Percentiles rank a stretch among this genome's conserved stretches.
Evolutionary conservation across 257 asterid species (phyloP).

Genomic region (Solanum stenotomum): DNA sequence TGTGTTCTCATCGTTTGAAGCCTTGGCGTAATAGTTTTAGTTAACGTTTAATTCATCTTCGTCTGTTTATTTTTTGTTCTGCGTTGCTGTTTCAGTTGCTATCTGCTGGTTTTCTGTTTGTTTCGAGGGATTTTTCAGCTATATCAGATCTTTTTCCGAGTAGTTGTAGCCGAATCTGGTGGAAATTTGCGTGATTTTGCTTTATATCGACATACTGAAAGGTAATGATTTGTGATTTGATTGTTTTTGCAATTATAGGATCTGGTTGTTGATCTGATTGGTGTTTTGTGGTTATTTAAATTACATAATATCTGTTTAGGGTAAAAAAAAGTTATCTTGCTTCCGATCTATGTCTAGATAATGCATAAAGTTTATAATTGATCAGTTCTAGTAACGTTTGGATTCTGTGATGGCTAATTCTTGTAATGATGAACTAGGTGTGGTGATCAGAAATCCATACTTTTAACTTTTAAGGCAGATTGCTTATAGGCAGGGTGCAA

Average conservation of each 20-base stretch:
- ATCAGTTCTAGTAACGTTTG: no score
- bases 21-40: conserved; percentile 66
- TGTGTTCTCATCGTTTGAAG: conserved; percentile 66
- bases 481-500: not conserved
- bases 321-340: no score
- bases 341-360: not conserved
- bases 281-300: not conserved
- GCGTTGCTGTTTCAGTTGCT: conserved; percentile 2
- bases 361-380: not conserved
- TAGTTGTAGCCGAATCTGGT: not conserved
- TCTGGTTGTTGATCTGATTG: not conserved
- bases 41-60: conserved; percentile 29
- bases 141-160: not conserved
- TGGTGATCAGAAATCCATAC: not conserved
- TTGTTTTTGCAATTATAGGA: not conserved
- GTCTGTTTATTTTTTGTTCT: not conserved
- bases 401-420: not conserved
- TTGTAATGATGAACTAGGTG: not conserved
- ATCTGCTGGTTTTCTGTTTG: conserved; percentile 2
- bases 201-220: not conserved
- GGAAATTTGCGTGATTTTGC: not conserved
- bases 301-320: not conserved
- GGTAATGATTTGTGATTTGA: not conserved
- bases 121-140: not conserved
- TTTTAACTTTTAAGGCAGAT: not conserved